Evolutionary conservation across 2,329 filamentous ascomycete species (phyloP).

Genomic region (Colletotrichum gigasporum): DNA sequence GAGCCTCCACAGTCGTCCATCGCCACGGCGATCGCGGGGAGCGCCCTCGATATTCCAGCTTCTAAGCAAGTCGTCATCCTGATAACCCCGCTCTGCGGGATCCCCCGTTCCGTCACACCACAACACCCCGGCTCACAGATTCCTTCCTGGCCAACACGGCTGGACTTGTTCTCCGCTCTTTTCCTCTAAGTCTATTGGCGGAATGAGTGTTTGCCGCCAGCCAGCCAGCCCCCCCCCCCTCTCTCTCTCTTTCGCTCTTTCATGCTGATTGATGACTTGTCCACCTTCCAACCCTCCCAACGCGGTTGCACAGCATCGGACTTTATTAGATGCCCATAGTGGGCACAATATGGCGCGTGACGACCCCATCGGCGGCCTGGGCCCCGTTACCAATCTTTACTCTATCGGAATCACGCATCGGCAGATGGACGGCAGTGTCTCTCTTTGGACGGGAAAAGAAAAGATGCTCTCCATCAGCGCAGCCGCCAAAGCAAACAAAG

Average conservation of each 20-base stretch:
- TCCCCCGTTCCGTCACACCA: constrained; percentile 12
- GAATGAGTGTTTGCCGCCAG: constrained; percentile 8
- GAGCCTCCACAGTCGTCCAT: too few relatives aligned
- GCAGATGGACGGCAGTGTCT: constrained; percentile 5
- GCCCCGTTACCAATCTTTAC: constrained; percentile 4
- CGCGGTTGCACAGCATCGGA: neutral
- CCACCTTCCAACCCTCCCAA: too few relatives aligned
- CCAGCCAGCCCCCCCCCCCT: too few relatives aligned
- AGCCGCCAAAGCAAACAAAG: too few relatives aligned
- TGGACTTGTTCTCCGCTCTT: neutral
- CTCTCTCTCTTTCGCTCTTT: neutral
- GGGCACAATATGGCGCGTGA: neutral
- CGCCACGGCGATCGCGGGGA: too few relatives aligned
- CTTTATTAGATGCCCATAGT: too few relatives aligned
- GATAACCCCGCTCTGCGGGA: neutral
- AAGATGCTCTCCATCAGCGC: neutral
- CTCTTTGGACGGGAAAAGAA: neutral
- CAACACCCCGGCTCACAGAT: neutral
- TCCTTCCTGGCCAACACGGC: constrained; percentile 1
- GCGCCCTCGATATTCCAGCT: neutral
- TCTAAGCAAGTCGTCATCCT: neutral
- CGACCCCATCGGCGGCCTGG: neutral
- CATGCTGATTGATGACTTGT: too few relatives aligned
- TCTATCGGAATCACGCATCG: neutral
- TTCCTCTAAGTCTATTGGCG: neutral